Base-by-base conservation (phyloP, 1,139 yeast genomes). In the Pichia cactophila region DNA sequence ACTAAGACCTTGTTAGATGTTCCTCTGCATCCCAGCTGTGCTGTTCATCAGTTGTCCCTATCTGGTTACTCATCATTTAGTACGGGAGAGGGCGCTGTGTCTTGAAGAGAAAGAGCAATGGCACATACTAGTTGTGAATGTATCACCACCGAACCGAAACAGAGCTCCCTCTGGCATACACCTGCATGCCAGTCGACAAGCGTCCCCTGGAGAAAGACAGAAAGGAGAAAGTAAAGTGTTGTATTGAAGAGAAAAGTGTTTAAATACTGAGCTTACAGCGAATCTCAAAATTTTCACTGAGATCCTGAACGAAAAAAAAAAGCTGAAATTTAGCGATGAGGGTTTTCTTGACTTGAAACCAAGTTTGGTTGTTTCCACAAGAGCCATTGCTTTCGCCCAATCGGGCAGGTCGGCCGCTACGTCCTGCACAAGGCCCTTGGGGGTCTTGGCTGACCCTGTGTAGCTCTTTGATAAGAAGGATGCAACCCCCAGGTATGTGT, bases 21-120 rank as follows among this genome's bases (percentile, higher is more conserved):
- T 45, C 48, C 54, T 50, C 53, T 46, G 41, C 54, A 51, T 44
- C 38, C 20, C 43, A 31, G 42, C 35, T 29, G 38, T 23, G 31
- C 26, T 46, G 43, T 38, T 16, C 54, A 55, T 64, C 67, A 63
- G 68, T 61, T 64, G 68, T 64, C 68, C 68, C 68, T 64, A 64
- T 64, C 68, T 55, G 43, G 48, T 54, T 50, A 44, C 54, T 63
- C 67, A 63, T 62, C 67, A 63, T 56, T 46, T 40, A 45, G 50
- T 38, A 23, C 35, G 35, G 35, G 35, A 31, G 35, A 17, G 35
- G n/a, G 26, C 28, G 38, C 38, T 35, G 23, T 16, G 38, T 11
- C 6, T 5, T 31, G 35, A 11, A 3, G 12, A 12, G 5, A 31
- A 31, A 31, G 35, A 31, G 35, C n/a, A 31, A 4, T 4, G 16